Conservation (phyloP, 257 asterid genomes). For the Gentiana macrophylla region DNA sequence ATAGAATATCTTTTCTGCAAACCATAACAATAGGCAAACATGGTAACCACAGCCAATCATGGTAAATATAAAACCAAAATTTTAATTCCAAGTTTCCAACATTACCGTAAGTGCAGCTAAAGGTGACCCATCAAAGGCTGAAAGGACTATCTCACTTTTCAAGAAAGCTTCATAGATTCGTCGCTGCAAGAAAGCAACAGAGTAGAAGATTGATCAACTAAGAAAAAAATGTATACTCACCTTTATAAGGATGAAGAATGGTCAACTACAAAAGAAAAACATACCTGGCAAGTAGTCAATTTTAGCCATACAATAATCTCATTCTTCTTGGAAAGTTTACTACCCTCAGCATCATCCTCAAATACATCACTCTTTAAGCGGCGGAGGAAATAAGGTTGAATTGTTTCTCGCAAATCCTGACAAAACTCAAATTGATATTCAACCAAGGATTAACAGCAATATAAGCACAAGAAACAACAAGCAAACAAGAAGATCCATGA, state of each 20-base stretch:
- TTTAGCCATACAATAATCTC: conserved; percentile 87
- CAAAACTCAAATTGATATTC: conserved; percentile 9
- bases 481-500: neutral
- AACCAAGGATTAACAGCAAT: neutral
- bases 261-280: neutral
- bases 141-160: conserved; percentile 85
- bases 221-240: neutral
- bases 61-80: too few species aligned
- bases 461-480: neutral
- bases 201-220: neutral
- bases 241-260: neutral
- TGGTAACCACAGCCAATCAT: neutral
- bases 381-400: conserved; percentile 85
- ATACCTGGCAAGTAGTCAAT: conserved; percentile 83
- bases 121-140: conserved; percentile 91
- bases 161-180: conserved; percentile 84
- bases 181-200: conserved; percentile 41
- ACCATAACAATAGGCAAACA: neutral
- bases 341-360: conserved; percentile 22
- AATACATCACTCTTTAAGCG: conserved; percentile 91
- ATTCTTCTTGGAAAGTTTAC: conserved; percentile 76
- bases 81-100: conserved; percentile 2
- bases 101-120: conserved; percentile 95
- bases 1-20: neutral
- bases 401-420: conserved; percentile 76